These are phyloP conservation scores for Metrosideros polymorpha DNA, from an alignment of 441 rosid genomes.

Conservation along the genomic window DNA sequence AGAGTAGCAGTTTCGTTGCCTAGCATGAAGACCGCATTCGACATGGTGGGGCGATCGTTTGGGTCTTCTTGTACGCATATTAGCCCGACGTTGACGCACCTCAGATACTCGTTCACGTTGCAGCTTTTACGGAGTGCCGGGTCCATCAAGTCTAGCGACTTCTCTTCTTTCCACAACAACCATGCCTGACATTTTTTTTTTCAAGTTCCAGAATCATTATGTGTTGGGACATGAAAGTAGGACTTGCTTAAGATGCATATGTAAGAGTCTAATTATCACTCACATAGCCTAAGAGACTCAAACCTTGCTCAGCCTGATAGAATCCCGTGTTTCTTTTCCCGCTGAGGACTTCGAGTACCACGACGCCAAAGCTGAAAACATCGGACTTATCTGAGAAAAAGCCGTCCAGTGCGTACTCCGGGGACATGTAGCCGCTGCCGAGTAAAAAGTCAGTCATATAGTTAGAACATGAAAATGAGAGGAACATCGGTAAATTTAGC, in stretches of 20 bases:
- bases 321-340: slow-evolving; percentile 48
- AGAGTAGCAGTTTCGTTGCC: slow-evolving; percentile 33
- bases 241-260: neutral
- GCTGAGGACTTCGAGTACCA: slow-evolving; percentile 47
- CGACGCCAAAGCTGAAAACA: slow-evolving; percentile 63
- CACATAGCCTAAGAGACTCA: slow-evolving; percentile 49
- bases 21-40: slow-evolving; percentile 33
- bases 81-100: slow-evolving; percentile 39
- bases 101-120: slow-evolving; percentile 18
- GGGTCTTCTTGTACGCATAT: slow-evolving; percentile 68
- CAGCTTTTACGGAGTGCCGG: slow-evolving; percentile 14
- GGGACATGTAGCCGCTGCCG: slow-evolving; percentile 63
- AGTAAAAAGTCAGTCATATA: neutral
- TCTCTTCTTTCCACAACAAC: slow-evolving; percentile 42
- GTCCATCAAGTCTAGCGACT: slow-evolving; percentile 28
- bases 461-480: neutral
- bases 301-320: slow-evolving; percentile 23
- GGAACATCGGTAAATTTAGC: neutral
- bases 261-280: neutral
- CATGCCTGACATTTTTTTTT: slow-evolving; percentile 33
- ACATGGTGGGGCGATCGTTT: slow-evolving; percentile 50
- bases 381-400: slow-evolving; percentile 61
- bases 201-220: neutral
- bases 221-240: neutral
- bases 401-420: slow-evolving; percentile 63